A percentile compares a stretch with the other conserved stretches of the same genome.
Evolutionary conservation across 352 stramenopile species (phyloP).

Genomic region (Globisporangium okanoganense): DNA sequence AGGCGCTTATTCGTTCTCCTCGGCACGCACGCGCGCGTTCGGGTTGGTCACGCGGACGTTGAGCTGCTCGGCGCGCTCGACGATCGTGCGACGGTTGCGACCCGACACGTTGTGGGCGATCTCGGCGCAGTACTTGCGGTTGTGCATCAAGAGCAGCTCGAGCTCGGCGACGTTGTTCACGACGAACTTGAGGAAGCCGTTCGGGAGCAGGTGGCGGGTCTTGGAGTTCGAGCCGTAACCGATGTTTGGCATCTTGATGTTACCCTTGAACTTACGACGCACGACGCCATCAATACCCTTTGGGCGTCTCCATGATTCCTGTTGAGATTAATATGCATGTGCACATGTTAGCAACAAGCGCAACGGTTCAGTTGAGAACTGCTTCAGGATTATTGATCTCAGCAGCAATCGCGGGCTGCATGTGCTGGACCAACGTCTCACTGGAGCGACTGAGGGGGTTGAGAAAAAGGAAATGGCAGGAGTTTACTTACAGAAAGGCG

Average conservation of each 20-base stretch:
- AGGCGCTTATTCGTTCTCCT: conserved; percentile 92
- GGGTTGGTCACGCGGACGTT: conserved; percentile 99
- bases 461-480: neutral
- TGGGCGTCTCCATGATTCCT: conserved; percentile 96
- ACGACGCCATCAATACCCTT: conserved; percentile 99
- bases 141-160: conserved; percentile 94
- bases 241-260: conserved; percentile 98
- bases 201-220: conserved; percentile 97
- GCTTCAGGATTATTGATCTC: neutral
- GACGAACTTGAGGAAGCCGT: conserved; percentile 99
- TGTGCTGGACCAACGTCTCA: neutral
- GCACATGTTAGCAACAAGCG: neutral
- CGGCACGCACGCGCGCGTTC: conserved; percentile 94
- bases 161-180: conserved; percentile 98
- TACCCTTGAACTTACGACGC: conserved; percentile 98
- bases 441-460: neutral
- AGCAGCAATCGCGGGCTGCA: neutral
- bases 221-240: conserved; percentile 99
- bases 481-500: conserved; percentile 89
- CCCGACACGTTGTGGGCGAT: conserved; percentile 98
- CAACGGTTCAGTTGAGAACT: neutral
- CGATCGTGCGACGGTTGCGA: conserved; percentile 96
- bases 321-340: neutral
- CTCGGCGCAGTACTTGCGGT: conserved; percentile 98
- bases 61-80: conserved; percentile 97